A percentile compares a stretch with the other conserved stretches of the same genome.
Conservation (phyloP, 805 yeast genomes). For the Lachancea lanzarotensis region DNA sequence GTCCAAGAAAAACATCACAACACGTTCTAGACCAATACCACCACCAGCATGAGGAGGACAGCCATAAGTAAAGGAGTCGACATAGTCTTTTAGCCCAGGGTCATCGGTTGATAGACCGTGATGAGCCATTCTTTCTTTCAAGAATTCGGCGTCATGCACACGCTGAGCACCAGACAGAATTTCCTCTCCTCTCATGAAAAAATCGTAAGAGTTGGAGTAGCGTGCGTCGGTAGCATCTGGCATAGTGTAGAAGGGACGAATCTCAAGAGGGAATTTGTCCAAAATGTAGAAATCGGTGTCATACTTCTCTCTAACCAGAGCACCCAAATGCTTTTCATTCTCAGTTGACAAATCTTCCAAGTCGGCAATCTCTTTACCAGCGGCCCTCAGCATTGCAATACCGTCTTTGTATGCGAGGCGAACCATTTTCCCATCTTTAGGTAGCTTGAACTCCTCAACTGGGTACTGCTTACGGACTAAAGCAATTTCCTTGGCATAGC, state of each 20-base stretch:
- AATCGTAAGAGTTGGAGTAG: constrained; percentile 96
- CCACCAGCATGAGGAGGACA: constrained; percentile 99
- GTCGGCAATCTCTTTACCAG: constrained; percentile 73
- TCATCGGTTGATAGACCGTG: constrained; percentile 76
- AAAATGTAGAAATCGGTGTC: constrained; percentile 96
- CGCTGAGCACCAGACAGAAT: constrained; percentile 99
- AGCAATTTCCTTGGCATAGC: constrained; percentile 81
- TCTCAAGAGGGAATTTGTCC: constrained; percentile 95
- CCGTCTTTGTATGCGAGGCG: constrained; percentile 87
- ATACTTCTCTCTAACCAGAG: constrained; percentile 84
- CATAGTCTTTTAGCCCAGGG: constrained; percentile 84
- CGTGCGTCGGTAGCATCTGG: constrained; percentile 89
- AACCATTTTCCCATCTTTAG: constrained; percentile 90
- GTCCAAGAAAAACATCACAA: constrained; percentile 95
- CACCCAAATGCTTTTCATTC: constrained; percentile 90
- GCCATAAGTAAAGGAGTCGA: constrained; percentile 88
- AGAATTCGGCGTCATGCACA: constrained; percentile 84
- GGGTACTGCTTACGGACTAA: constrained; percentile 91
- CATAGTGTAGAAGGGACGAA: constrained; percentile 99
- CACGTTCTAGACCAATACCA: constrained; percentile 98
- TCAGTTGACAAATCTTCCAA: constrained; percentile 90
- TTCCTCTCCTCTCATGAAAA: constrained; percentile 99
- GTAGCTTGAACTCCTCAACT: constrained; percentile 93
- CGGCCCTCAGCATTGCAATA: constrained; percentile 73
- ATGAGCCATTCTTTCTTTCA: constrained; percentile 71